A percentile compares a stretch with the other conserved stretches of the same genome.
Evolutionary conservation across 768 basidiomycete genomes (phyloP).

Genomic region (Cytidiella melzeri): DNA sequence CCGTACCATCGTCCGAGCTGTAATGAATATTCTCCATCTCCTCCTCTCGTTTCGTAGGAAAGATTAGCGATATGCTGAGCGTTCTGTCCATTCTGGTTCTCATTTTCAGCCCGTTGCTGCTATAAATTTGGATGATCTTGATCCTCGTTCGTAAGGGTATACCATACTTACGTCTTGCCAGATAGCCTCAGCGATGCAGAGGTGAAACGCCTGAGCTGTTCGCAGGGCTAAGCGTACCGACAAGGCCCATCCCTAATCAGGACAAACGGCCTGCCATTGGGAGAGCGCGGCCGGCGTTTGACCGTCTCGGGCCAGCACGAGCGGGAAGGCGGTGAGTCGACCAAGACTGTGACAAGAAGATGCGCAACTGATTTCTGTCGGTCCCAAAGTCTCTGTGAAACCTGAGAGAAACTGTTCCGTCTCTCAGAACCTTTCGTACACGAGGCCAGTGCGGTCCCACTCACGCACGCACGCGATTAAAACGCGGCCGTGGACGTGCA

Average conservation of each 20-base stretch:
- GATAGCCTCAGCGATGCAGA: neutral
- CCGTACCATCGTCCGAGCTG: neutral
- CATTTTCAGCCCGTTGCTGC: too few relatives aligned
- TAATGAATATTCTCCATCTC: too few relatives aligned
- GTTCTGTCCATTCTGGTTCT: too few relatives aligned
- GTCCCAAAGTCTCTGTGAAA: neutral
- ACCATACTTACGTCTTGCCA: neutral
- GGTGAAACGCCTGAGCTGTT: neutral
- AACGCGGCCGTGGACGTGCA: neutral
- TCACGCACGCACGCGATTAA: constrained; percentile 1
- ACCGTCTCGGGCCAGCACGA: neutral
- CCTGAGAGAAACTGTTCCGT: constrained; percentile 9
- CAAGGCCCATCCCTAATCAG: neutral
- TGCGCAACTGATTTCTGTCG: neutral
- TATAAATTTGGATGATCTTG: neutral
- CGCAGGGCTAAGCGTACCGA: neutral
- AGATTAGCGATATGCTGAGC: too few relatives aligned
- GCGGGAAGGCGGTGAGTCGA: neutral
- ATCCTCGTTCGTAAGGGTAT: neutral
- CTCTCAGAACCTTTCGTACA: neutral
- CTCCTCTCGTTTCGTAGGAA: too few relatives aligned
- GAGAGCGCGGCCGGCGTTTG: neutral
- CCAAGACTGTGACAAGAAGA: neutral
- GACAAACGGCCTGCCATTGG: neutral
- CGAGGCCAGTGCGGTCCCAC: constrained; percentile 6